Evolutionary conservation across 352 stramenopile species (phyloP).

Genomic region (Saprolegnia parasitica): DNA sequence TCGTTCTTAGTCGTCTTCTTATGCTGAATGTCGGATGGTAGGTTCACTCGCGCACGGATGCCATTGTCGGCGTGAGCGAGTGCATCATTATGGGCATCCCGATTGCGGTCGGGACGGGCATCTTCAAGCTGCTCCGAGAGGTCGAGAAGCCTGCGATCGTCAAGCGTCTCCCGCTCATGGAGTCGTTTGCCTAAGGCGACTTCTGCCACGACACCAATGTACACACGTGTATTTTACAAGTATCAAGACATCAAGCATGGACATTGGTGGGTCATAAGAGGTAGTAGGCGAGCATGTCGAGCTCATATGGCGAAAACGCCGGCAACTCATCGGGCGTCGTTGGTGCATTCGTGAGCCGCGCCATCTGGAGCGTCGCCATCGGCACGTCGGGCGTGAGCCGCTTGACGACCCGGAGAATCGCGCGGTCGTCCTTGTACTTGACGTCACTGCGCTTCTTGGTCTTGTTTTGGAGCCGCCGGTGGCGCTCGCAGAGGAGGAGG

Average conservation of each 20-base stretch:
- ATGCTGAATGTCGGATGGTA: slow-evolving; percentile 11
- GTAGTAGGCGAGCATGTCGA: slow-evolving; percentile 28
- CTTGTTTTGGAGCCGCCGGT: slow-evolving; percentile 74
- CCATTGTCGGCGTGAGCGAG: slow-evolving; percentile 98
- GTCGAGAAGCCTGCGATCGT: slow-evolving; percentile 68
- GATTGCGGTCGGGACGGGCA: slow-evolving; percentile 96
- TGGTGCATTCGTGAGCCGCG: background rate
- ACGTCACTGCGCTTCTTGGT: slow-evolving; percentile 82
- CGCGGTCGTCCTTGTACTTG: slow-evolving; percentile 29
- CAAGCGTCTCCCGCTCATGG: slow-evolving; percentile 38
- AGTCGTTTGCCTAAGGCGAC: slow-evolving; percentile 20
- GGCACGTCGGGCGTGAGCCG: slow-evolving; percentile 16
- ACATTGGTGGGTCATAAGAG: slow-evolving; percentile 19
- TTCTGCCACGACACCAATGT: too few relatives aligned
- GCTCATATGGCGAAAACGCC: slow-evolving; percentile 17
- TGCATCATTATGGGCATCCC: slow-evolving; percentile 99
- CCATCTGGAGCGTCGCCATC: background rate
- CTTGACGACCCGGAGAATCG: slow-evolving; percentile 28
- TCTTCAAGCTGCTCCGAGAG: slow-evolving; percentile 94
- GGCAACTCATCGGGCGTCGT: background rate
- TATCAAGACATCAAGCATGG: background rate
- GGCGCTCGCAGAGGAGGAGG: slow-evolving; percentile 73
- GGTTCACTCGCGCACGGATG: slow-evolving; percentile 94
- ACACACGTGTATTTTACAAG: background rate
- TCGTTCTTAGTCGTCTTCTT: background rate